A percentile compares a stretch with the other conserved stretches of the same genome.
These are phyloP conservation scores for Psophocarpus tetragonolobus DNA, from an alignment of 306 rosid genomes.

Conservation along the genomic window DNA sequence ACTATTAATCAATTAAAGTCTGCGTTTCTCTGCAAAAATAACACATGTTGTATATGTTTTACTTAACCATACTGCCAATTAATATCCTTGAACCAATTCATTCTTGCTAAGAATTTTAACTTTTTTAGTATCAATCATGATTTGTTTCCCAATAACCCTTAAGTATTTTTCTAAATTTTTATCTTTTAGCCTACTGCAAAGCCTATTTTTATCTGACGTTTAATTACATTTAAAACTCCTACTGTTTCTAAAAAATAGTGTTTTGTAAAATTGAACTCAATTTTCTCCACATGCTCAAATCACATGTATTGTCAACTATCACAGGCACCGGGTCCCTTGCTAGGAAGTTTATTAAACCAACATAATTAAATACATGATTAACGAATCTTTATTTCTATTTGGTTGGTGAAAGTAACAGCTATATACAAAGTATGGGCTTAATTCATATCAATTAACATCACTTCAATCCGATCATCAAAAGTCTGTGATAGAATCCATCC, in stretches of 20 bases:
- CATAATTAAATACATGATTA: not conserved
- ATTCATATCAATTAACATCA: constrained; percentile 6
- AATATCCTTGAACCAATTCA: not conserved
- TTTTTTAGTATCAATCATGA: no score
- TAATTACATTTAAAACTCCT: no score
- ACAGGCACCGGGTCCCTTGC: not conserved
- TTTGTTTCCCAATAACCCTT: not conserved
- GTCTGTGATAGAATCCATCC: not conserved
- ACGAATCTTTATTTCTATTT: constrained; percentile 7
- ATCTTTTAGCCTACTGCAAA: no score
- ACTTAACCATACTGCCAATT: not conserved
- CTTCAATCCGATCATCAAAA: not conserved
- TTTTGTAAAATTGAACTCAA: not conserved
- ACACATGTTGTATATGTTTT: not conserved
- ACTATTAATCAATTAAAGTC: constrained; percentile 22
- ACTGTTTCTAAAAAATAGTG: not conserved
- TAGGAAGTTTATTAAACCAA: not conserved
- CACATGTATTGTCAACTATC: not conserved
- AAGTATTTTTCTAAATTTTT: not conserved
- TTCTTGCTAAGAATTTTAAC: not conserved
- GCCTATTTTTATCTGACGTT: no score
- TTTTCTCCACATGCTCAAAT: not conserved
- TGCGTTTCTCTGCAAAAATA: constrained; percentile 10
- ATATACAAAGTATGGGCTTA: not conserved
- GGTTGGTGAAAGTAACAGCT: constrained; percentile 22